Percentiles rank a stretch among this genome's conserved stretches.
phyloP scores from a whole-genome alignment of 768 basidiomycete species.

The Tulasnella sp. region DNA sequence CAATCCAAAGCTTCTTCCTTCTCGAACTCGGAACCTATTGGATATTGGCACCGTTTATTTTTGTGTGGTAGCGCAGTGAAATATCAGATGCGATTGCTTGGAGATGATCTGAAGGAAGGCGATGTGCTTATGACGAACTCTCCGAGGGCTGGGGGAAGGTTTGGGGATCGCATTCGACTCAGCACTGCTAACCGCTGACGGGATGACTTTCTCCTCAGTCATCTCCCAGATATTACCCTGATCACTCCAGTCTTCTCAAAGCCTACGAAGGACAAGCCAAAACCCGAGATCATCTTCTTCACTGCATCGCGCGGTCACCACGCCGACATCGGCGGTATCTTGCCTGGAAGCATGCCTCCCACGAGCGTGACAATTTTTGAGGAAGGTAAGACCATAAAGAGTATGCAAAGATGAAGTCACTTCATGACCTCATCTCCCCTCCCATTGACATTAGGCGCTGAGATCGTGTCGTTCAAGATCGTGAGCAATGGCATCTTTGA shows the following conservation, averaged over 20 bases:
- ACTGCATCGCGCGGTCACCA: slow-evolving; percentile 92
- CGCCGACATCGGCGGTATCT: slow-evolving; percentile 86
- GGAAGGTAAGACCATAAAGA: slow-evolving; percentile 42
- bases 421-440: too few species aligned
- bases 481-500: slow-evolving; percentile 77
- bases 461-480: slow-evolving; percentile 85
- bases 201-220: slow-evolving; percentile 28
- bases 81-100: slow-evolving; percentile 75
- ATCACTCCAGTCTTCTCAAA: slow-evolving; percentile 81
- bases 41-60: background rate
- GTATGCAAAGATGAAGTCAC: too few species aligned
- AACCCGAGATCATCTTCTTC: slow-evolving; percentile 61
- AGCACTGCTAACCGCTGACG: background rate
- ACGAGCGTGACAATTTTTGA: slow-evolving; percentile 84
- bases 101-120: slow-evolving; percentile 63
- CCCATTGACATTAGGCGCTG: slow-evolving; percentile 32
- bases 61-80: slow-evolving; percentile 52
- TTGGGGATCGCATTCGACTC: slow-evolving; percentile 36
- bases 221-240: slow-evolving; percentile 82
- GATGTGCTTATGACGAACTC: slow-evolving; percentile 93
- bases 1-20: background rate
- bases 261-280: slow-evolving; percentile 37
- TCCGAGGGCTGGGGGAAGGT: slow-evolving; percentile 63
- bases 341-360: slow-evolving; percentile 89
- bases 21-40: background rate